Base-by-base conservation (phyloP, 2,329 filamentous ascomycete species). In the Tolypocladium inflatum region DNA sequence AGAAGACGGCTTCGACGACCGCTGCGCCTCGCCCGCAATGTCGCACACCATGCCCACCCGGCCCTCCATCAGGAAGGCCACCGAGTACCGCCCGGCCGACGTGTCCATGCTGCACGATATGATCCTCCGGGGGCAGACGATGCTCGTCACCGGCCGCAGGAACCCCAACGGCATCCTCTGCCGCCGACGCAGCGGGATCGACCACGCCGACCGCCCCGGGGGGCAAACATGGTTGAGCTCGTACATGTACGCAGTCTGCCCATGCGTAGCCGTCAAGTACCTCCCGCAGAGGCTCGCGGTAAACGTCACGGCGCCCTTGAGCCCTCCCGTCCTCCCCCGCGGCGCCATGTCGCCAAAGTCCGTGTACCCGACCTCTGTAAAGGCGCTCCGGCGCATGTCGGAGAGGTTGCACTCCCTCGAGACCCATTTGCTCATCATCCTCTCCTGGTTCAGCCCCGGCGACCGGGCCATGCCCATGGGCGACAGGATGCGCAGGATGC, bases 71-170 rank as follows among this genome's bases (percentile, higher is more conserved):
- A 88, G 71, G 37, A 82, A 78, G 19, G 83, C 84, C 55, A 87
- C 73, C 8, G 82, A 76, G 62, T 81, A 76, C 50, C 77, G 75
- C 10, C 79, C 73, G 2, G 75, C 78, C 5, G 80, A 84, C 0
- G 81, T 82, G 66, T 88, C 83, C 77, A 88, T 85, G 61, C 81
- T 82, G 63, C 83, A 81, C 3, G 79, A 77, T 7, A 88, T 66
- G 2, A 87, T 79, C 51, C 78, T 73, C 19, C 76, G 73, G 15
- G 82, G 83, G 63, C 84, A 87, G 17, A 78, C 66, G 13, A 88
- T 76, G 45, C 73, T 79, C 1, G 82, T 76, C 19, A 84, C 67
- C 2, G 78, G 79, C 2, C 50, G 71, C 61, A 57, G 81, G 56
- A 64, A 64, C 63, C 58, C 71, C 63, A 60, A 23, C 4, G 62